A percentile compares a stretch with the other conserved stretches of the same genome.
phyloP scores from a whole-genome alignment of 257 asterid genomes.

The Plectranthus barbatus region DNA sequence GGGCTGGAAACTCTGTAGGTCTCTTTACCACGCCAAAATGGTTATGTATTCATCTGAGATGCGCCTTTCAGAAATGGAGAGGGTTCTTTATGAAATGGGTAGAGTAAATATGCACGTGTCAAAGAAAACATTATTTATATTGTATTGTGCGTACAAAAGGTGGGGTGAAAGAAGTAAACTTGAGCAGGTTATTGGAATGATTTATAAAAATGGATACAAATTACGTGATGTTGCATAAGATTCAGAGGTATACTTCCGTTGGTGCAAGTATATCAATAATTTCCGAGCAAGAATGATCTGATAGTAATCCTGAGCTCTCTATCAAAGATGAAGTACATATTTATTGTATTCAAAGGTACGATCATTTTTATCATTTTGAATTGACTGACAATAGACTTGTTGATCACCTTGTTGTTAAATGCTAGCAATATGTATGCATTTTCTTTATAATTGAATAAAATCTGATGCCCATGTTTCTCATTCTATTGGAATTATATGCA shows the following conservation, averaged over 20 bases:
- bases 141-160: conserved; percentile 38
- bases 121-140: conserved; percentile 58
- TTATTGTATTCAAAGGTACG: conserved; percentile 21
- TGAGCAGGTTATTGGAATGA: conserved; percentile 51
- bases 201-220: conserved; percentile 61
- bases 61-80: conserved; percentile 84
- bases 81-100: conserved; percentile 65
- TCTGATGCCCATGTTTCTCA: background rate
- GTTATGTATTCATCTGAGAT: conserved; percentile 57
- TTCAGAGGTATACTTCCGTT: conserved; percentile 6
- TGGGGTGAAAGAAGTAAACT: conserved; percentile 49
- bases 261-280: background rate
- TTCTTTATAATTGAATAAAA: background rate
- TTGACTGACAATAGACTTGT: background rate
- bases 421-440: background rate
- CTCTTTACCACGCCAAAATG: conserved; percentile 83
- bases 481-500: background rate
- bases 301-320: conserved; percentile 4
- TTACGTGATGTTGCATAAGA: conserved; percentile 21
- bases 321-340: conserved; percentile 1
- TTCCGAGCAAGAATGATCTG: conserved; percentile 15
- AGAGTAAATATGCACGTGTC: conserved; percentile 38
- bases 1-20: conserved; percentile 71
- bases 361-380: background rate
- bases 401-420: background rate